Evolutionary conservation across 768 basidiomycete species (phyloP), one percentile per base, ranked within the genome.

Genomic region (Leccinum truebloodii): DNA sequence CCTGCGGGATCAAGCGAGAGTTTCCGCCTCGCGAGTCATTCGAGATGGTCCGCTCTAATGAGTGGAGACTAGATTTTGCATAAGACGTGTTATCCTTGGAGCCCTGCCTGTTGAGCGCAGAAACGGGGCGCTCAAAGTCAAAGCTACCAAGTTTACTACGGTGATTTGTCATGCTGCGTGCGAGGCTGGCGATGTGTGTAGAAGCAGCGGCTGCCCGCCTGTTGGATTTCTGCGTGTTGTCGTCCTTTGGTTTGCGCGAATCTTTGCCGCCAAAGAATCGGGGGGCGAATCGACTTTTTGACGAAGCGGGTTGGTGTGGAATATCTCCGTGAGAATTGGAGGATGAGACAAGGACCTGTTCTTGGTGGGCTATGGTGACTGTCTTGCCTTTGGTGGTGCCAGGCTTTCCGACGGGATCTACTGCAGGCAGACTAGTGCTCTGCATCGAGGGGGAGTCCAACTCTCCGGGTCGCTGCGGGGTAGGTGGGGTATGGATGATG

Each of bases 61-160:
- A 44, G 28, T 55, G 65, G 22, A 67, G 58, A 52, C 57, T 63
- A 24, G 59, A 16, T 16, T 67, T 68, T 30, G 67, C 56, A 44
- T 50, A 39, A n/a, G 61, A 59, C 1, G 58, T 32, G 20, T 51
- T 60, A 39, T 63, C 63, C 7, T 53, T 54, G n/a, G 48, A 48
- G 39, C 35, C 64, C 18, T 71, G 73, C 59, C 63, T 62, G 57
- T 74, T 75, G 54, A 75, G 67, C 2, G 63, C 64, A n/a, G 74
- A 74, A 14, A 83, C 80, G 0, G 89, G 88, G 37, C 88, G 78
- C 72, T 90, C 89, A 64, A 90, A 90, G 67, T 90, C 89, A 69
- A 90, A 90, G 66, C 85, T 88, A 6, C 88, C 88, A 63, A 88
- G 87, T 67, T 88, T 87, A 46, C 77, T 81, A 2, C 82, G 74